phyloP scores from a whole-genome alignment of 208 protist species.

The Crithidia thermophila region DNA sequence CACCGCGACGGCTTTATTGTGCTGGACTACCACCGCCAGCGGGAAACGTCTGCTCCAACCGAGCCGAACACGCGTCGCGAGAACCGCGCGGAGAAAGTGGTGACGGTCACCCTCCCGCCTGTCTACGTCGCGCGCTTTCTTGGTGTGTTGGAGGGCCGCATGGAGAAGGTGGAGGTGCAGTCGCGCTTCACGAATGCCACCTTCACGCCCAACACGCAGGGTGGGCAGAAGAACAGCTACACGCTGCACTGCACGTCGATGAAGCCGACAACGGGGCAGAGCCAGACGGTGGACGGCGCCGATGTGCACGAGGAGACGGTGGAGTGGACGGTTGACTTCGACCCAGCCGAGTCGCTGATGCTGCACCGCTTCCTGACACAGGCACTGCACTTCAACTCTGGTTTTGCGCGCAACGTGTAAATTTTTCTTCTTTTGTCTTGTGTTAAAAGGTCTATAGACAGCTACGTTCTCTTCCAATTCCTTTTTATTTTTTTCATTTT shows the following conservation, averaged over 20 bases:
- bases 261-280: slow-evolving; percentile 53
- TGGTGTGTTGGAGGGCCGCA: slow-evolving; percentile 80
- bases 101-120: slow-evolving; percentile 75
- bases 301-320: slow-evolving; percentile 65
- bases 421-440: slow-evolving; percentile 1
- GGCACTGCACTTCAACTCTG: slow-evolving; percentile 82
- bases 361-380: slow-evolving; percentile 85
- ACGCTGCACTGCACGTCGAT: slow-evolving; percentile 65
- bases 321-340: slow-evolving; percentile 72
- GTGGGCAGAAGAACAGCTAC: slow-evolving; percentile 53
- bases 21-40: slow-evolving; percentile 81
- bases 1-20: slow-evolving; percentile 82
- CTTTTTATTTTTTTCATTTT: too few species aligned
- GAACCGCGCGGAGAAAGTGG: slow-evolving; percentile 63
- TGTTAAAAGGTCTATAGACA: too few species aligned
- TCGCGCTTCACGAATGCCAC: slow-evolving; percentile 83
- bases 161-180: slow-evolving; percentile 69
- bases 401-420: slow-evolving; percentile 38
- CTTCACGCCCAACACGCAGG: slow-evolving; percentile 53
- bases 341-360: slow-evolving; percentile 84
- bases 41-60: slow-evolving; percentile 1
- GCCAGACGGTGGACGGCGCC: slow-evolving; percentile 39
- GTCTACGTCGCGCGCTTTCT: slow-evolving; percentile 89
- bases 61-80: slow-evolving; percentile 1
- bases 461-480: too few species aligned